phyloP scores from a whole-genome alignment of 1,284 basidiomycete species.

The Sanghuangporus weigelae region DNA sequence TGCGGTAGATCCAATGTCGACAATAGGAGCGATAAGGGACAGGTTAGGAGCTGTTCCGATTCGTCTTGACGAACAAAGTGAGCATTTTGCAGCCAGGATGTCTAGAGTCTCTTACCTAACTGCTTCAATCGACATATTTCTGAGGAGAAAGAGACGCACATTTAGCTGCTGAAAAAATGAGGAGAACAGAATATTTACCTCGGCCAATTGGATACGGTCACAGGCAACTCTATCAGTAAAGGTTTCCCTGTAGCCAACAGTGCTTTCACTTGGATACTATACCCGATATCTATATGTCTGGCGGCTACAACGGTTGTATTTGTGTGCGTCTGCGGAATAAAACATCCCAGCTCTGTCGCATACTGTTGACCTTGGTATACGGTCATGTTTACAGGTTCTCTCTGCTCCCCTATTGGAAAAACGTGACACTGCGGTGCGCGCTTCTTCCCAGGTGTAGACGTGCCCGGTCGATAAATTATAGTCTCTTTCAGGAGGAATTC shows the following conservation, averaged over 20 bases:
- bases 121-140: slow-evolving; percentile 60
- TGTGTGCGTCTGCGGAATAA: slow-evolving; percentile 64
- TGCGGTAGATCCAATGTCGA: slow-evolving; percentile 1
- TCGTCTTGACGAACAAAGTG: slow-evolving; percentile 37
- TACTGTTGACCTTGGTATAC: slow-evolving; percentile 68
- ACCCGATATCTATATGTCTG: slow-evolving; percentile 76
- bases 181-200: slow-evolving; percentile 36
- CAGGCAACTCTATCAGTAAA: slow-evolving; percentile 64
- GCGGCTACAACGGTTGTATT: slow-evolving; percentile 74
- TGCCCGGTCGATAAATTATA: slow-evolving; percentile 58
- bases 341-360: slow-evolving; percentile 61
- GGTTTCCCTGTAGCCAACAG: slow-evolving; percentile 63
- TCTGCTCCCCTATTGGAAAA: slow-evolving; percentile 53
- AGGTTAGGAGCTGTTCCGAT: slow-evolving; percentile 67
- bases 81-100: not conserved
- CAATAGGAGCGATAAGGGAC: slow-evolving; percentile 31
- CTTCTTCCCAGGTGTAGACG: slow-evolving; percentile 48
- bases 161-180: slow-evolving; percentile 5
- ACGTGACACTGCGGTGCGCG: slow-evolving; percentile 52
- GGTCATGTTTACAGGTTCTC: slow-evolving; percentile 64
- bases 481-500: slow-evolving; percentile 76
- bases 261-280: slow-evolving; percentile 71
- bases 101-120: slow-evolving; percentile 39
- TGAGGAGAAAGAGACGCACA: slow-evolving; percentile 24
- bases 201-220: slow-evolving; percentile 79